Evolutionary conservation across 2,329 filamentous ascomycete genomes (phyloP).

Genomic region (Neofusicoccum umdonicola): DNA sequence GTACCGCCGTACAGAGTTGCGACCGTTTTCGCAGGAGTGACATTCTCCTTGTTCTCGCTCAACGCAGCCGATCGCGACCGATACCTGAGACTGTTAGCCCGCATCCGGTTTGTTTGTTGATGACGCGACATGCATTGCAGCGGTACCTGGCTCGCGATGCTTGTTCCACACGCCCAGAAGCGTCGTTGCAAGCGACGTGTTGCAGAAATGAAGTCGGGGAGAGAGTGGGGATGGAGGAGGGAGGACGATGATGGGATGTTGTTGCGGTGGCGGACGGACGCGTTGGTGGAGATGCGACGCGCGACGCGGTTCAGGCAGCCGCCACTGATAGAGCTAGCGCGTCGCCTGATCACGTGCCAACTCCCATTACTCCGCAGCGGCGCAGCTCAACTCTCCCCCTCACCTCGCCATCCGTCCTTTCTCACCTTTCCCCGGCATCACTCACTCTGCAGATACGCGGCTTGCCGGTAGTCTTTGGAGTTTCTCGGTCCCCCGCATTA

Average conservation of each 20-base stretch:
- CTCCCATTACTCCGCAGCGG: too few relatives aligned
- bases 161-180: too few relatives aligned
- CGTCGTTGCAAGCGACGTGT: background rate
- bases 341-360: too few relatives aligned
- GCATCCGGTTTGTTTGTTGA: background rate
- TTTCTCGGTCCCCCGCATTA: too few relatives aligned
- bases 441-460: too few relatives aligned
- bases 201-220: background rate
- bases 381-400: too few relatives aligned
- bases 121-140: background rate
- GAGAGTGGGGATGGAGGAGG: background rate
- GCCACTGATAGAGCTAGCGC: background rate
- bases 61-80: constrained; percentile 29
- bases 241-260: background rate
- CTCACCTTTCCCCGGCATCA: too few relatives aligned
- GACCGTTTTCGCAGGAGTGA: constrained; percentile 39
- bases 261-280: constrained; percentile 1
- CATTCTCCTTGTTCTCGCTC: constrained; percentile 39
- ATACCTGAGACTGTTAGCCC: constrained; percentile 28
- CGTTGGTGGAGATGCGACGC: constrained; percentile 17
- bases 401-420: too few relatives aligned
- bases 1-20: constrained; percentile 48
- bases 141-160: background rate
- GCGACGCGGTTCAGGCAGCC: constrained; percentile 11
- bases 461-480: too few relatives aligned